Evolutionary conservation across 106 monocot species (phyloP), one percentile per base, ranked within the genome.

Genomic region (Dioscorea dumetorum): DNA sequence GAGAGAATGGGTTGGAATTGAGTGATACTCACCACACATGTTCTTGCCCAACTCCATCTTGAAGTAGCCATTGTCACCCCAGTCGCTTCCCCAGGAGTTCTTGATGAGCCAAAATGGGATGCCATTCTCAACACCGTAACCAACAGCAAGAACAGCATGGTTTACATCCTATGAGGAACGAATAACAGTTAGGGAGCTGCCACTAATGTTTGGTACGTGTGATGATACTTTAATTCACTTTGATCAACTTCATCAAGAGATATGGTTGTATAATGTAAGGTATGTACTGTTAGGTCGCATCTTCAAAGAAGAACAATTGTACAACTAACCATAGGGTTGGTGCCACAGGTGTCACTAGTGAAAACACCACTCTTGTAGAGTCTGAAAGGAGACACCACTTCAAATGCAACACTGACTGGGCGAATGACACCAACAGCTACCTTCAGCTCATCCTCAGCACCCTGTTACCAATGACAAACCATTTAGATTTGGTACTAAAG

Each of bases 31-130:
- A 97, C 95, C 95, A 61, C 95, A 97, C 95, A 97, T 88, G 76
- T 97, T 97, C 82, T 97, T 97, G 48, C 91, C 95, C 49, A 87
- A 17, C 54, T 97, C 95, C 91, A 97, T 97, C 71, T 97, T 97
- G 91, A 97, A 97, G 71, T 97, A 97, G 50, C 95, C 95, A 58
- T 89, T 64, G 20, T 49, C 63, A 31, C 95, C 95, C 91, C 91
- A 97, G 4, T 81, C 82, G 10, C 9, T 49, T 12, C 87, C 91
- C 91, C 91, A 91, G 22, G 91, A 91, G 75, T 87, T 91, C 82
- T 91, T 91, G 60, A 91, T 84, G 20, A 87, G 81, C 91, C 91
- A 91, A 22, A 82, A 91, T 1, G 84, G 77, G n/a, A 84, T 58
- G 5, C 87, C 91, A 24, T 87, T 63, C 62, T 91, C 91, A 14